Evolutionary conservation across 2,329 filamentous ascomycete species (phyloP).

Genomic region (Phialocephala sp.): DNA sequence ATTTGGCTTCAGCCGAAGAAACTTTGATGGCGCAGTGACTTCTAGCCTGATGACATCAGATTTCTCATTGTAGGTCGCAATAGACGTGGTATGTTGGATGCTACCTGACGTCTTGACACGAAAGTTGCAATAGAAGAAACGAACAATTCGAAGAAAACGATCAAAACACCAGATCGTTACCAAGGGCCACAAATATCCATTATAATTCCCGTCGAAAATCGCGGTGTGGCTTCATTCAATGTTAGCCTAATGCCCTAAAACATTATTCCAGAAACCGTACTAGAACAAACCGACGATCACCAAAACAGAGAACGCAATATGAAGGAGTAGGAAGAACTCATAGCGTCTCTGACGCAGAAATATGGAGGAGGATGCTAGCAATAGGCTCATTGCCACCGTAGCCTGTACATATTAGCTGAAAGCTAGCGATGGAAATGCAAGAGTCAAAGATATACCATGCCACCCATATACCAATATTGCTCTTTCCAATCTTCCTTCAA

Average conservation of each 20-base stretch:
- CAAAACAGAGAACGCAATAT: slow-evolving; percentile 59
- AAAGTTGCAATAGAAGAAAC: slow-evolving; percentile 51
- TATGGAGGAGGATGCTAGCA: slow-evolving; percentile 51
- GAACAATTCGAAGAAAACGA: slow-evolving; percentile 49
- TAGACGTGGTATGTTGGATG: neutral
- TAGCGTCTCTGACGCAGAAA: slow-evolving; percentile 45
- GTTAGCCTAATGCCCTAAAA: neutral
- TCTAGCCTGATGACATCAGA: slow-evolving; percentile 30
- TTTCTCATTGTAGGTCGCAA: neutral
- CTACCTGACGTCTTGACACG: slow-evolving; percentile 42
- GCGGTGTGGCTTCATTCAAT: slow-evolving; percentile 41
- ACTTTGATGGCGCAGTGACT: slow-evolving; percentile 35
- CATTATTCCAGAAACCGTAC: neutral
- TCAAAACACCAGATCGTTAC: slow-evolving; percentile 56
- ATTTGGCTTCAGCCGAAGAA: slow-evolving; percentile 20
- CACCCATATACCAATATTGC: neutral
- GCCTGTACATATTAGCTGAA: slow-evolving; percentile 32
- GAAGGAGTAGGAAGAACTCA: slow-evolving; percentile 55
- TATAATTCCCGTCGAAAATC: slow-evolving; percentile 47
- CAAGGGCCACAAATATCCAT: slow-evolving; percentile 56
- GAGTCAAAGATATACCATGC: neutral
- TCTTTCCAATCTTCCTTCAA: neutral
- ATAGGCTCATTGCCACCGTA: slow-evolving; percentile 47
- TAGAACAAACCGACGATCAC: slow-evolving; percentile 42
- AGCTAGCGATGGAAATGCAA: no score